Conservation (phyloP, 257 asterid species). For the Oldenlandia corymbosa region DNA sequence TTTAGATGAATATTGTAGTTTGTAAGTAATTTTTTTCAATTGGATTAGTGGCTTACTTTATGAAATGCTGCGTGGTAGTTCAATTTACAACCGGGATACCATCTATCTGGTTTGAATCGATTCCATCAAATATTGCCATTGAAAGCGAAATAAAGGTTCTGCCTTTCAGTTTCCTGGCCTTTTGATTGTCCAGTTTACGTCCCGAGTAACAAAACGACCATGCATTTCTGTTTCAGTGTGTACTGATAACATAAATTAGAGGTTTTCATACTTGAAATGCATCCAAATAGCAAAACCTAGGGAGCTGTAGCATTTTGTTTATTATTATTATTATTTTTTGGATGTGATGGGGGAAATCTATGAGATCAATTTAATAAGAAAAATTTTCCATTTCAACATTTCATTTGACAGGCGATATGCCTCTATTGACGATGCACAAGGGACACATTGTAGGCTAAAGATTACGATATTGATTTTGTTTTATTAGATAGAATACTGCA, state of each 20-base stretch:
- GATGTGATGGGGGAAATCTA: too few relatives aligned
- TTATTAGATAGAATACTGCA: too few relatives aligned
- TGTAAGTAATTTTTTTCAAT: neutral
- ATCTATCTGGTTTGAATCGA: neutral
- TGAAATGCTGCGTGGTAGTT: neutral
- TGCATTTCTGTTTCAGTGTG: neutral
- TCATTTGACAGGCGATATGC: neutral
- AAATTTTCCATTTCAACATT: too few relatives aligned
- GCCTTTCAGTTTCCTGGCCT: neutral
- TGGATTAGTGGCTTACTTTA: neutral
- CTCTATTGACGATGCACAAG: neutral
- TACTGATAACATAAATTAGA: too few relatives aligned
- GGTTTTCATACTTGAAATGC: too few relatives aligned
- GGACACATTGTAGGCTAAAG: neutral
- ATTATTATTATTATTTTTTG: too few relatives aligned
- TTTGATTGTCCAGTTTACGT: neutral
- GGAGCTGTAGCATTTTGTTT: too few relatives aligned
- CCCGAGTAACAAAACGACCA: too few relatives aligned
- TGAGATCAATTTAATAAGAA: too few relatives aligned
- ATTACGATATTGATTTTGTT: neutral
- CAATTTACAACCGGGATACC: neutral
- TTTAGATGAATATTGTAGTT: too few relatives aligned
- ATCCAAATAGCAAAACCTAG: too few relatives aligned
- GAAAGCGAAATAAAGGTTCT: neutral
- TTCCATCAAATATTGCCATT: neutral